Evolutionary conservation across 1,284 basidiomycete genomes (phyloP).

Genomic region (Rhodotorula glutinis): DNA sequence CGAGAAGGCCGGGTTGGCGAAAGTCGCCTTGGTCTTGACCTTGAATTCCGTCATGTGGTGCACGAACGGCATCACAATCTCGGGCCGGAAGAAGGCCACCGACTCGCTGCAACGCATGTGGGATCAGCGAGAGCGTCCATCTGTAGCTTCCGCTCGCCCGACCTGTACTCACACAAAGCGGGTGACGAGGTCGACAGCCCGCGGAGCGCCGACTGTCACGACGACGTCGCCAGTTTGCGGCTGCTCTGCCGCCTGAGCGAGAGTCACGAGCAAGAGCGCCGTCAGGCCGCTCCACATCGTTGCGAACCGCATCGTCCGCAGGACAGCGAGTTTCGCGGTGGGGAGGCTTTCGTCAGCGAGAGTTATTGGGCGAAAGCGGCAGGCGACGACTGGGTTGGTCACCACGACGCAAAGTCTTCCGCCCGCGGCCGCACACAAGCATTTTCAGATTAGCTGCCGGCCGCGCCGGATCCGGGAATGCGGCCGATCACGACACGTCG

Average conservation of each 20-base stretch:
- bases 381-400: too few relatives aligned
- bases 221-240: neutral
- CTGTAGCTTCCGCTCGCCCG: accelerated
- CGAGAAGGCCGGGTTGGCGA: conserved; percentile 36
- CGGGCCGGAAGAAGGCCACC: conserved; percentile 58
- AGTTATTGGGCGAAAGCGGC: too few relatives aligned
- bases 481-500: too few relatives aligned
- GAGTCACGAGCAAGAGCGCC: conserved; percentile 5
- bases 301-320: neutral
- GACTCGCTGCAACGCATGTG: conserved; percentile 18
- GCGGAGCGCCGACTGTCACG: conserved; percentile 2
- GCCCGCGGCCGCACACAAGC: too few relatives aligned
- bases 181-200: conserved; percentile 1
- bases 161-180: conserved; percentile 17
- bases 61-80: conserved; percentile 66
- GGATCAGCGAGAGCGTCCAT: too few relatives aligned
- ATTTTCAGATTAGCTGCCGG: too few relatives aligned
- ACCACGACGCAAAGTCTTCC: too few relatives aligned
- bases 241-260: neutral
- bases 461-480: too few relatives aligned
- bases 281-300: neutral
- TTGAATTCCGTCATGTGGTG: conserved; percentile 11
- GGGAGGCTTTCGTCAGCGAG: too few relatives aligned
- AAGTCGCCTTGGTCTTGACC: neutral
- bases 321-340: too few relatives aligned